These are phyloP conservation scores for Stephania japonica DNA, from an alignment of 164 flowering plant genomes.

Conservation along the genomic window DNA sequence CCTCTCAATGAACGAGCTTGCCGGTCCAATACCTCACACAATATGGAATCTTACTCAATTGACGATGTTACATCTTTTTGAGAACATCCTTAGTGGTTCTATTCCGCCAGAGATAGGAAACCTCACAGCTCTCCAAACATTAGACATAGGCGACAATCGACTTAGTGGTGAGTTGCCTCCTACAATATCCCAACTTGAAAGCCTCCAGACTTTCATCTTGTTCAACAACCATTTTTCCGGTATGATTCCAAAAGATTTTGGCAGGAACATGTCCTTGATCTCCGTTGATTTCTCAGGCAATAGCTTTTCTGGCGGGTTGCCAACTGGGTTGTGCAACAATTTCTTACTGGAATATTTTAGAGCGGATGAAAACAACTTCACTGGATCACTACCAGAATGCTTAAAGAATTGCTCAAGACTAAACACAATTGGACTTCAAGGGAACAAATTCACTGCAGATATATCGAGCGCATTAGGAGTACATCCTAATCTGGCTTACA, in stretches of 20 bases:
- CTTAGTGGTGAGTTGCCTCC: slow-evolving; percentile 36
- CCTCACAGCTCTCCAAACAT: slow-evolving; percentile 9
- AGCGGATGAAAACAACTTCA: slow-evolving; percentile 38
- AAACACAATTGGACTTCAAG: slow-evolving; percentile 43
- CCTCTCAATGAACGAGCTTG: slow-evolving; percentile 48
- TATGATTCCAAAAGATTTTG: slow-evolving; percentile 35
- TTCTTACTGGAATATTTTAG: slow-evolving; percentile 30
- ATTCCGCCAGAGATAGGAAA: slow-evolving; percentile 37
- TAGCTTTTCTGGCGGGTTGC: slow-evolving; percentile 57
- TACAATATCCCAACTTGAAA: slow-evolving; percentile 26
- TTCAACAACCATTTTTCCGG: slow-evolving; percentile 34
- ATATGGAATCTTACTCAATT: slow-evolving; percentile 33
- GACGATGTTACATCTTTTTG: slow-evolving; percentile 15
- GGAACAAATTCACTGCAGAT: slow-evolving; percentile 41
- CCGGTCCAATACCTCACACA: slow-evolving; percentile 50
- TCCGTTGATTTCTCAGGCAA: slow-evolving; percentile 49
- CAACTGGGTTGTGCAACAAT: slow-evolving; percentile 51
- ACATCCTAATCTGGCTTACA: slow-evolving; percentile 24
- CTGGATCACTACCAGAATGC: slow-evolving; percentile 54
- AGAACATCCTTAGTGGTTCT: slow-evolving; percentile 36
- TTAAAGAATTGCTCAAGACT: slow-evolving; percentile 45
- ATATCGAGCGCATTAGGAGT: slow-evolving; percentile 33
- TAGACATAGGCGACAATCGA: slow-evolving; percentile 27
- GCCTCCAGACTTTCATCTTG: slow-evolving; percentile 20
- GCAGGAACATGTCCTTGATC: slow-evolving; percentile 19